Base-by-base conservation (phyloP, 148 eudicot species). In the Heliosperma pusillum region DNA sequence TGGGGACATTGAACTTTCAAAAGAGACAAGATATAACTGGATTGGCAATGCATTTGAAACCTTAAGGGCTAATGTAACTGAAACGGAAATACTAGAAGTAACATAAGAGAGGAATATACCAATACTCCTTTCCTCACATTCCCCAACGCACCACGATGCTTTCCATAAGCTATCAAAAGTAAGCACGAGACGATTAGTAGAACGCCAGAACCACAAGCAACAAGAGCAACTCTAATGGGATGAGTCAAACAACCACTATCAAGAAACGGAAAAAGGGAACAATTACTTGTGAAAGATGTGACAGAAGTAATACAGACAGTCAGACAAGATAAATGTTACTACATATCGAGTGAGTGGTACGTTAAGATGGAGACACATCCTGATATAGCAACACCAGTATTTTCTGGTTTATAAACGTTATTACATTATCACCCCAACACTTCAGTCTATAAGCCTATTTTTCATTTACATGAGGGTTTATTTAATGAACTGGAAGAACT, bases 111-210 rank as follows among this genome's bases (percentile, higher is more conserved):
- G 62, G 57, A 65, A 77, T 12, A 56, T 93, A 95, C 99, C 97
- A 95, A 62, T 53, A 92, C 99, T 88, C 99, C 99, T 81, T 95
- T 95, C 74, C 99, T 88, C 79, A 95, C 97, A 84, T 92, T 95
- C 69, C 97, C 99, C 69, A 95, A 87, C 40, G 90, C 88, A 74
- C 99, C 99, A 22, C 99, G 93, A 75, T 89, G 81, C 73, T 95
- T 95, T 55, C 80, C 96, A 82, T 95, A 95, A 61, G 85, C 99
- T 95, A 96, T 78, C 79, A 82, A 78, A 72, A 76, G 12, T 40
- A 29, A 55, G 24, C 22, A 12, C 16, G 73, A 12, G 0, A 66
- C 20, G 9, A 56, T 4, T 55, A 3, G 26, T 55, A 52, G 73
- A 59, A 20, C 17, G 58, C 33, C 15, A 56, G 47, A 6, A 56